phyloP scores from a whole-genome alignment of 2,329 filamentous ascomycete genomes.

The Pezicula carpinea region DNA sequence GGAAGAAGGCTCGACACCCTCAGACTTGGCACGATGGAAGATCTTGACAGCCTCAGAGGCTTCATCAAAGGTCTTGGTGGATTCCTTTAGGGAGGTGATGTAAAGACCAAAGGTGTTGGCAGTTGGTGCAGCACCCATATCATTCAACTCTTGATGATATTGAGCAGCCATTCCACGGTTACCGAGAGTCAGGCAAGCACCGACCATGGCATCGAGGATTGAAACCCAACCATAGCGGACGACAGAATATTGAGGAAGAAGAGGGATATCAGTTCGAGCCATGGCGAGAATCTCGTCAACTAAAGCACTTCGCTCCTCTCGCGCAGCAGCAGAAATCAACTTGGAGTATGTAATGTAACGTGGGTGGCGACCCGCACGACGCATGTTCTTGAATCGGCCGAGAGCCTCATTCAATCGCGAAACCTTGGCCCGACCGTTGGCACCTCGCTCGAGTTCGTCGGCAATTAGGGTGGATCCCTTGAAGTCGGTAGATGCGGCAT shows the following conservation, averaged over 20 bases:
- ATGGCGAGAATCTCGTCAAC: constrained; percentile 85
- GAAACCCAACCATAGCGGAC: constrained; percentile 95
- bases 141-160: constrained; percentile 86
- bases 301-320: constrained; percentile 74
- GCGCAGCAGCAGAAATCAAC: constrained; percentile 84
- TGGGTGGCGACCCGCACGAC: constrained; percentile 83
- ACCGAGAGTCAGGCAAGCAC: constrained; percentile 79
- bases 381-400: constrained; percentile 84
- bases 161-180: constrained; percentile 77
- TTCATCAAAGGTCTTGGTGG: constrained; percentile 95
- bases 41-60: constrained; percentile 96
- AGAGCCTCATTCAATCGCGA: constrained; percentile 76
- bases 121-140: constrained; percentile 86
- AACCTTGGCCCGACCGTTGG: constrained; percentile 58
- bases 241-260: constrained; percentile 75
- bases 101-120: constrained; percentile 98
- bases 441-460: constrained; percentile 78
- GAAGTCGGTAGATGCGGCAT: constrained; percentile 85
- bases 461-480: constrained; percentile 89
- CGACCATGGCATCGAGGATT: constrained; percentile 94
- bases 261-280: constrained; percentile 83
- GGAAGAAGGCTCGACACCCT: constrained; percentile 92
- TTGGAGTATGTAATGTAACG: constrained; percentile 97
- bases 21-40: constrained; percentile 87
- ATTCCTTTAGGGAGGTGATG: constrained; percentile 98